phyloP scores from a whole-genome alignment of 2,329 filamentous ascomycete species.

The Conoideocrella luteorostrata region DNA sequence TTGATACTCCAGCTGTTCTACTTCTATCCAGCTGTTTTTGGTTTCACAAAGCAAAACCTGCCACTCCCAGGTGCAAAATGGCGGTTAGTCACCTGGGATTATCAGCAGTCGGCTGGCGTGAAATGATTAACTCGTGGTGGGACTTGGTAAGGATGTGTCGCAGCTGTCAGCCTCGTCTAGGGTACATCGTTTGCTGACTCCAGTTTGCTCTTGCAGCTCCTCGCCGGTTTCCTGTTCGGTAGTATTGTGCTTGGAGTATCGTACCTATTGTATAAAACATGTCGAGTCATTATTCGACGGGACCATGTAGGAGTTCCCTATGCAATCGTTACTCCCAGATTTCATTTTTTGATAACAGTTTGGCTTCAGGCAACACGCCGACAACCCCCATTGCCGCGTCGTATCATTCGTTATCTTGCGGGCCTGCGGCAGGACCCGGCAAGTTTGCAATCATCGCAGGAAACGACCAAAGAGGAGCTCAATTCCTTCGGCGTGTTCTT shows the following conservation, averaged over 20 bases:
- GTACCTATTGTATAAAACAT: not conserved
- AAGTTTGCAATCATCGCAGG: not conserved
- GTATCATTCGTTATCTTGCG: not conserved
- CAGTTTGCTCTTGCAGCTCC: not conserved
- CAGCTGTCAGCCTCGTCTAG: not conserved
- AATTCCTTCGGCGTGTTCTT: not conserved
- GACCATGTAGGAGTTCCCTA: not conserved
- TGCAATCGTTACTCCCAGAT: not conserved
- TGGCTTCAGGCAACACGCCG: not conserved
- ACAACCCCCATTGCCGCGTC: not conserved
- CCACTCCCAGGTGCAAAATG: not conserved
- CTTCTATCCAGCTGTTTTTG: not conserved
- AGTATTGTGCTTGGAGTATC: not conserved
- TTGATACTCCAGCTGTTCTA: too few species aligned
- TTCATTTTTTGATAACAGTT: not conserved
- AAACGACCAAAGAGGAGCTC: not conserved
- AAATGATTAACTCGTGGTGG: conserved; percentile 1
- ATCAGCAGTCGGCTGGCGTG: not conserved
- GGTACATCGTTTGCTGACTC: not conserved
- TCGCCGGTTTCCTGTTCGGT: not conserved
- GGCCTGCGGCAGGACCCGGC: not conserved
- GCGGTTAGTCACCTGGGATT: not conserved
- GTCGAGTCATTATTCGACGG: not conserved
- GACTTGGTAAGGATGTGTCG: not conserved
- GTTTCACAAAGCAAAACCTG: not conserved